Evolutionary conservation across 345 rosid genomes (phyloP).

Genomic region (Populus nigra): DNA sequence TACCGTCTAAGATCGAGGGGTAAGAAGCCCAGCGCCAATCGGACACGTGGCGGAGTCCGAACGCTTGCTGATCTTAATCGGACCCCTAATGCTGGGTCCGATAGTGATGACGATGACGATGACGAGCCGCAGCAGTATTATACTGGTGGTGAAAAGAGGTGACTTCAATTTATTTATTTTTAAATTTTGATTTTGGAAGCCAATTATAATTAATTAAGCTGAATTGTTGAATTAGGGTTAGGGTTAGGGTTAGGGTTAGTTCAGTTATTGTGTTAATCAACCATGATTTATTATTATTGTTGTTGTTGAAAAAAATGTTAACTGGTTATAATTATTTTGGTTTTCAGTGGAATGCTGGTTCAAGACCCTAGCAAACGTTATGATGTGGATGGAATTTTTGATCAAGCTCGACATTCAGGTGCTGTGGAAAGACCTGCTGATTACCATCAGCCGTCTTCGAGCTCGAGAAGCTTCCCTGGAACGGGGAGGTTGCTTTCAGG

Average conservation of each 20-base stretch:
- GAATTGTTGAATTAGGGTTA: neutral
- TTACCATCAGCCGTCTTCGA: conserved; percentile 43
- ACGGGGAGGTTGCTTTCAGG: conserved; percentile 72
- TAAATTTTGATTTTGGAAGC: neutral
- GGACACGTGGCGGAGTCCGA: conserved; percentile 54
- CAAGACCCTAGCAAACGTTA: conserved; percentile 68
- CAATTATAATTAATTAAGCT: neutral
- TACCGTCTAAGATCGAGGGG: conserved; percentile 58
- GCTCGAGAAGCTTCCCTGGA: conserved; percentile 71
- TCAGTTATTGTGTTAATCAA: neutral
- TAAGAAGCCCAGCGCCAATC: conserved; percentile 38
- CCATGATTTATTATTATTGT: too few species aligned
- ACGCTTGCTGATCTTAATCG: conserved; percentile 89
- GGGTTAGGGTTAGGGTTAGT: neutral
- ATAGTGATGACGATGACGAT: conserved; percentile 38
- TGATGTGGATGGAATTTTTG: conserved; percentile 64
- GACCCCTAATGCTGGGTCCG: conserved; percentile 31
- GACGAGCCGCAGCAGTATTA: conserved; percentile 70
- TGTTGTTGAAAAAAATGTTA: neutral
- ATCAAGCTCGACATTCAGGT: conserved; percentile 54
- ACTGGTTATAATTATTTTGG: neutral
- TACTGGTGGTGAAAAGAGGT: conserved; percentile 94
- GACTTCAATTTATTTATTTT: neutral
- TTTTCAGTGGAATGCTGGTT: conserved; percentile 80
- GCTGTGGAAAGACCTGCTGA: conserved; percentile 69